A percentile compares a stretch with the other conserved stretches of the same genome.
These are phyloP conservation scores for Adansonia digitata DNA, from an alignment of 345 rosid species.

Conservation along the genomic window DNA sequence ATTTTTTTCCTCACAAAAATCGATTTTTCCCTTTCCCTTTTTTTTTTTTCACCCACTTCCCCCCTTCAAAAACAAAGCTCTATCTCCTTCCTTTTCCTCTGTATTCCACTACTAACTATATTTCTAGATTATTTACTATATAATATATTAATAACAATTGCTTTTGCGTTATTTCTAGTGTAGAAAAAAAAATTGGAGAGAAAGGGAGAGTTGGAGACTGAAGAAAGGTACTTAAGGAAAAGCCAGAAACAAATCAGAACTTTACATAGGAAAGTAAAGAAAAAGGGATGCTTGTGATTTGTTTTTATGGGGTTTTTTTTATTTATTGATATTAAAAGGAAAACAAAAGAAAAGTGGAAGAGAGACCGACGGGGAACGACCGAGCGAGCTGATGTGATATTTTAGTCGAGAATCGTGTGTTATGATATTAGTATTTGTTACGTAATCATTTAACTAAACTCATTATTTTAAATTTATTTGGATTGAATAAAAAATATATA, in stretches of 20 bases:
- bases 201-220: conserved; percentile 1
- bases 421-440: no score
- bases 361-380: no score
- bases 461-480: no score
- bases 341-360: no score
- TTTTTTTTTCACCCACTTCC: conserved; percentile 4
- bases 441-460: no score
- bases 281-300: no score
- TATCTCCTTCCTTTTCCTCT: conserved; percentile 17
- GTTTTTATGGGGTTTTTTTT: neutral
- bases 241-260: neutral
- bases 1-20: conserved; percentile 48
- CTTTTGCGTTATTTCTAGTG: neutral
- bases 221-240: neutral
- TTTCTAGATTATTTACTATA: neutral
- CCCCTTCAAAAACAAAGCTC: conserved; percentile 9
- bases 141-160: neutral
- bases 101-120: neutral
- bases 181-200: neutral
- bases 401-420: no score
- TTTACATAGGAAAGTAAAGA: neutral
- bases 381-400: no score
- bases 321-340: neutral
- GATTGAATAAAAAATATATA: no score
- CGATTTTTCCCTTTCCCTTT: neutral